Percentiles rank a stretch among this genome's conserved stretches.
These are phyloP conservation scores for Ramaria sp. DNA, from an alignment of 768 basidiomycete genomes.

Conservation along the genomic window DNA sequence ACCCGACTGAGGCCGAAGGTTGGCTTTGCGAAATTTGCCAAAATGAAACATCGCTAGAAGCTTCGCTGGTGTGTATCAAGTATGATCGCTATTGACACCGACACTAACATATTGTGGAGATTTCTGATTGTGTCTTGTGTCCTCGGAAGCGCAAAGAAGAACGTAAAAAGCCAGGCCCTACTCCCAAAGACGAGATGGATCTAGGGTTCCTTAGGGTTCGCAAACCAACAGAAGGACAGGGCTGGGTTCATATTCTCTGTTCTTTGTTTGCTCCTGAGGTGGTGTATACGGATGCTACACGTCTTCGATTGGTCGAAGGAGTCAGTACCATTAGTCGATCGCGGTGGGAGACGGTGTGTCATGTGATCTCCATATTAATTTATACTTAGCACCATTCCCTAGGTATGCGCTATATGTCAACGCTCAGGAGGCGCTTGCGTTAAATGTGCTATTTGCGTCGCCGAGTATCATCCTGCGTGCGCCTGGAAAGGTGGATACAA, in stretches of 20 bases:
- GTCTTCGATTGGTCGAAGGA: constrained; percentile 76
- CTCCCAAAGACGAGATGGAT: constrained; percentile 20
- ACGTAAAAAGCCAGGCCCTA: constrained; percentile 35
- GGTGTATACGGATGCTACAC: constrained; percentile 64
- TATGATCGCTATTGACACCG: background rate
- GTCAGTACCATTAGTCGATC: constrained; percentile 59
- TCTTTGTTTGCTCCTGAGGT: constrained; percentile 81
- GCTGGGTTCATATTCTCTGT: constrained; percentile 88
- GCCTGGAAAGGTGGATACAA: constrained; percentile 77
- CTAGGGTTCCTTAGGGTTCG: constrained; percentile 51
- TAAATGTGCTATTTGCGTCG: constrained; percentile 71
- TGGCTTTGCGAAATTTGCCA: constrained; percentile 87
- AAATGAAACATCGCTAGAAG: constrained; percentile 73
- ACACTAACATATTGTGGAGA: constrained; percentile 31
- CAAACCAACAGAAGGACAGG: constrained; percentile 88
- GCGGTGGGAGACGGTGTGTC: constrained; percentile 65
- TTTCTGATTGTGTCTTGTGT: constrained; percentile 77
- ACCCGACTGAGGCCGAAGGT: constrained; percentile 49
- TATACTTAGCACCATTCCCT: constrained; percentile 12
- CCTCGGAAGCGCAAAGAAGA: constrained; percentile 44
- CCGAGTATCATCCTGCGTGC: constrained; percentile 80
- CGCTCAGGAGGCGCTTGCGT: constrained; percentile 68
- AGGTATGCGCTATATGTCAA: constrained; percentile 73
- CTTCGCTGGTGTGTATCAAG: constrained; percentile 51
- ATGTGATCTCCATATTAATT: background rate